Conservation (phyloP, 2,329 filamentous ascomycete genomes). For the Fusarium circinatum region DNA sequence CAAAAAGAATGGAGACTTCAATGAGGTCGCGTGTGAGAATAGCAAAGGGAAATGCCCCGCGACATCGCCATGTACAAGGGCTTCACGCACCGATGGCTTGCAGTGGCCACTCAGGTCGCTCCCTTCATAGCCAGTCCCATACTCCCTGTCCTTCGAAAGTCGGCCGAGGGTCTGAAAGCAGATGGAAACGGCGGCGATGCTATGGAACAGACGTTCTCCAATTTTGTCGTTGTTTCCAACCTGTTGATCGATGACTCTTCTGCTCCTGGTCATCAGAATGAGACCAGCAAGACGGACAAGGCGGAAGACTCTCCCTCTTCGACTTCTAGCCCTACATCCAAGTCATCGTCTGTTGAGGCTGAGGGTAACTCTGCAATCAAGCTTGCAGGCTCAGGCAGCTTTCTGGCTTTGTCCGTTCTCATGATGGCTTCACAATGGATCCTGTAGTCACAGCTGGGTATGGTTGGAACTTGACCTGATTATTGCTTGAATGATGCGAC, state of each 20-base stretch:
- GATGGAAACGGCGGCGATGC: neutral
- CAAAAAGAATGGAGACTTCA: conserved; percentile 62
- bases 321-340: neutral
- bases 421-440: neutral
- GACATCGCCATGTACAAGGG: conserved; percentile 80
- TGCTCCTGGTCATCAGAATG: neutral
- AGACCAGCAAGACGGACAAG: neutral
- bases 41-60: conserved; percentile 63
- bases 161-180: conserved; percentile 43
- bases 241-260: conserved; percentile 1
- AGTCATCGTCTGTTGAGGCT: neutral
- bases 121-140: conserved; percentile 67
- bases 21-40: conserved; percentile 73
- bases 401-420: neutral
- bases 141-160: conserved; percentile 64
- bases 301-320: neutral
- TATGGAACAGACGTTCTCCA: conserved; percentile 12
- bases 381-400: neutral
- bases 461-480: neutral
- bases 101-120: conserved; percentile 67
- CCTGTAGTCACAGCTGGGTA: neutral
- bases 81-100: conserved; percentile 73
- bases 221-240: conserved; percentile 7
- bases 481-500: neutral
- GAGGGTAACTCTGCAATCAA: neutral